Evolutionary conservation across 345 rosid genomes (phyloP), one percentile per base, ranked within the genome.

Genomic region (Citrus cavaleriei): DNA sequence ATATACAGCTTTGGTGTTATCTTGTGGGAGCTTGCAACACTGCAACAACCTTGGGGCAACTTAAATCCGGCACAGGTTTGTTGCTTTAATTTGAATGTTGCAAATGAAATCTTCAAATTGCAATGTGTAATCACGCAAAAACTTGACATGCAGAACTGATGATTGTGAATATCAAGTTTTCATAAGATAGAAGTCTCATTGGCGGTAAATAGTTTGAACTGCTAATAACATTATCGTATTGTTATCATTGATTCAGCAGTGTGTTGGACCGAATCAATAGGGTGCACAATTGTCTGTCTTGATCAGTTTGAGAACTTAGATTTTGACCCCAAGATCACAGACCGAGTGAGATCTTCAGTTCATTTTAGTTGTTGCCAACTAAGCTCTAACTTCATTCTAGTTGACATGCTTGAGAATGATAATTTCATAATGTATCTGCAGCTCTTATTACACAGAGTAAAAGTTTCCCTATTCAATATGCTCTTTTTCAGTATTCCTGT

Each of bases 41-140:
- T 97, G 89, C 98, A 93, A 68, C 99, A 92, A 80, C 99, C 99
- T 3, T 97, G 99, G 98, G 75, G 92, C 84, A 97, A 88, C 76
- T 84, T 97, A 86, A 94, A 97, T 80, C 96, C 99, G 51, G 97
- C 99, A 34, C 99, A 97, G 97, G 98, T 94, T 79, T 87, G 92
- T 80, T 30, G 72, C 62, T 70, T 70, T 60, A 28, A 78, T 49
- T 68, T 72, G 32, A 40, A 68, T 57, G 40, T 35, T 27, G 9
- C n/a, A 19, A 24, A 7, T 59, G 76, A 70, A 55, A 64, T 21
- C 66, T 51, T 63, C n/a, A 64, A 46, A 54, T 73, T 73, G 62
- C 58, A 6, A 35, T 78, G 49, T 16, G 2, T 10, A 24, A 27
- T 62, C 40, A 12, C 10, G 18, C 30, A 5, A 12, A 25, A 38